These are phyloP conservation scores for Podospora australis DNA, from an alignment of 495 filamentous ascomycete species.

Conservation along the genomic window DNA sequence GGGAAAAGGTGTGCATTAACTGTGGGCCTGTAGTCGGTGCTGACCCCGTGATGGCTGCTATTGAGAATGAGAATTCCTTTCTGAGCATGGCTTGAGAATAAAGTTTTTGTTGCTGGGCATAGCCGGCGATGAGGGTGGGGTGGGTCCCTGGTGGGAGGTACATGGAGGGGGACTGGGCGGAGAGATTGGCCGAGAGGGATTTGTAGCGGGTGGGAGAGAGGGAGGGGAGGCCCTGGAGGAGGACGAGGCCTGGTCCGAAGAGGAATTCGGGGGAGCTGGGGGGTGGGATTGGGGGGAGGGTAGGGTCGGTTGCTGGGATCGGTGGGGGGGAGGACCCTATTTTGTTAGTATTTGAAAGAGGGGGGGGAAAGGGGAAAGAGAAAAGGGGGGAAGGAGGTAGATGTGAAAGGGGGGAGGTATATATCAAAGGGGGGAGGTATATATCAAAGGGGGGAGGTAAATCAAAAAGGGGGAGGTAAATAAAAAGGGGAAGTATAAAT, in stretches of 20 bases:
- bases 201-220: neutral
- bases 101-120: constrained; percentile 29
- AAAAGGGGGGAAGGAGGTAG: no score
- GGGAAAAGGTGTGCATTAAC: constrained; percentile 28
- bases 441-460: neutral
- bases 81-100: constrained; percentile 26
- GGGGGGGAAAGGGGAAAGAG: constrained; percentile 23
- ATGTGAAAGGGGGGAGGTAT: no score
- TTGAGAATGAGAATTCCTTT: neutral
- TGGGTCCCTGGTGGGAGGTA: constrained; percentile 24
- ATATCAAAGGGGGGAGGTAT: neutral
- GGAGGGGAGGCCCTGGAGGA: neutral
- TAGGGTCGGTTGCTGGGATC: neutral
- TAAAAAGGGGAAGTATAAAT: neutral
- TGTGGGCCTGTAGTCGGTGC: constrained; percentile 18
- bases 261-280: neutral
- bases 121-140: constrained; percentile 28
- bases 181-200: constrained; percentile 5
- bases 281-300: constrained; percentile 12
- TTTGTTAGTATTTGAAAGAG: neutral
- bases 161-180: constrained; percentile 17
- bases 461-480: neutral
- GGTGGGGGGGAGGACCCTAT: neutral
- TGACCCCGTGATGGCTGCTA: neutral
- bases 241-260: neutral